Percentiles rank a stretch among this genome's conserved stretches.
Evolutionary conservation across 768 basidiomycete genomes (phyloP).

Genomic region (Sistotremastrum niveocremeum): DNA sequence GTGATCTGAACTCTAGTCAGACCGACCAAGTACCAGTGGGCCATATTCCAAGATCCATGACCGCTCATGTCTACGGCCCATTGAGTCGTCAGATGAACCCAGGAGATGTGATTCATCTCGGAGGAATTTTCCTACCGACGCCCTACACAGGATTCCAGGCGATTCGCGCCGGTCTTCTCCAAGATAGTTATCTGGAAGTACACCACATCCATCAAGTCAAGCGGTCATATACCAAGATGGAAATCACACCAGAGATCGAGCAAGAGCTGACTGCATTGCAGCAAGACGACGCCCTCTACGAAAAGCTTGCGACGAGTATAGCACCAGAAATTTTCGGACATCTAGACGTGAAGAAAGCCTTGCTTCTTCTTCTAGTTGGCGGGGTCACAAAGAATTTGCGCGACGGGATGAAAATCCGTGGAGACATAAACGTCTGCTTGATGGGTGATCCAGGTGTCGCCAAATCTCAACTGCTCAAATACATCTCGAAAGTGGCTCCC

Average conservation of each 20-base stretch:
- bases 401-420: slow-evolving; percentile 98
- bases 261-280: slow-evolving; percentile 53
- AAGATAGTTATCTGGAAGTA: slow-evolving; percentile 91
- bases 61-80: slow-evolving; percentile 82
- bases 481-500: slow-evolving; percentile 96
- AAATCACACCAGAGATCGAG: slow-evolving; percentile 75
- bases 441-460: slow-evolving; percentile 99
- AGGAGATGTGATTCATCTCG: slow-evolving; percentile 88
- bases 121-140: slow-evolving; percentile 94
- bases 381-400: slow-evolving; percentile 92
- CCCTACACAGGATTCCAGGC: slow-evolving; percentile 98
- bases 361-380: slow-evolving; percentile 83
- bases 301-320: slow-evolving; percentile 81
- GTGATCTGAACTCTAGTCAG: slow-evolving; percentile 22
- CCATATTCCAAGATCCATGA: slow-evolving; percentile 98
- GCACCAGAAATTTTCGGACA: slow-evolving; percentile 99
- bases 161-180: slow-evolving; percentile 88
- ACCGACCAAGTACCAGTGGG: slow-evolving; percentile 99
- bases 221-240: slow-evolving; percentile 95
- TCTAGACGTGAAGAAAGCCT: slow-evolving; percentile 91
- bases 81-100: slow-evolving; percentile 87
- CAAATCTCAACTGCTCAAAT: slow-evolving; percentile 93
- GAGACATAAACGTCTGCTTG: slow-evolving; percentile 92
- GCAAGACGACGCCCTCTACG: slow-evolving; percentile 69
- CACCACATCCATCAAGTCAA: slow-evolving; percentile 90